phyloP scores from a whole-genome alignment of 108 stramenopile species.

The Schizochytrium sp. region DNA sequence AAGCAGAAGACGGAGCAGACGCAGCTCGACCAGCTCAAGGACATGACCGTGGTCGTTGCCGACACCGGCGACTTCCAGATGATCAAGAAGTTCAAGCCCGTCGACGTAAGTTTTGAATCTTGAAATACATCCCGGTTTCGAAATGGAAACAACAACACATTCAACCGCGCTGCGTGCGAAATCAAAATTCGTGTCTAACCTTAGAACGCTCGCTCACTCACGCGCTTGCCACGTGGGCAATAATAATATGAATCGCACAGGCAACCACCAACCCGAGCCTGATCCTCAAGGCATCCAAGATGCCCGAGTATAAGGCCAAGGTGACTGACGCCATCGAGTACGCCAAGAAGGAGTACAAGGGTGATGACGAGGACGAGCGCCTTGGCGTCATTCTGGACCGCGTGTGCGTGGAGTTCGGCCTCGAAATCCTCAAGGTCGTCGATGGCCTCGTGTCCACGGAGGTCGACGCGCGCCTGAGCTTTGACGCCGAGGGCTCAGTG shows the following conservation, averaged over 20 bases:
- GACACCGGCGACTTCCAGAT: slow-evolving; percentile 62
- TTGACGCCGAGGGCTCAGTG: slow-evolving; percentile 74
- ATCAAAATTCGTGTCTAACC: too few species aligned
- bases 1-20: slow-evolving; percentile 13
- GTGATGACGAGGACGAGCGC: slow-evolving; percentile 49
- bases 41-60: slow-evolving; percentile 69
- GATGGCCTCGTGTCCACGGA: slow-evolving; percentile 89
- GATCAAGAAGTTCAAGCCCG: slow-evolving; percentile 24
- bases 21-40: slow-evolving; percentile 59
- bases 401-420: slow-evolving; percentile 85
- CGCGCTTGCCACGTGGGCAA: too few species aligned
- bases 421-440: slow-evolving; percentile 67
- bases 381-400: slow-evolving; percentile 73
- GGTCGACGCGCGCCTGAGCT: slow-evolving; percentile 87
- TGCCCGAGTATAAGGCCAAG: slow-evolving; percentile 69
- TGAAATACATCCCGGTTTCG: too few species aligned
- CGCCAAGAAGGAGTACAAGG: slow-evolving; percentile 49
- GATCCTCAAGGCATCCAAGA: slow-evolving; percentile 66
- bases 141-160: too few species aligned
- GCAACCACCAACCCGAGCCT: slow-evolving; percentile 87
- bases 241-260: neutral
- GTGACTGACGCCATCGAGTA: slow-evolving; percentile 66
- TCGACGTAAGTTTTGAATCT: neutral
- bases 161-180: too few species aligned
- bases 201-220: too few species aligned